Evolutionary conservation across 345 rosid species (phyloP), one percentile per base, ranked within the genome.

Genomic region (Camelina neglecta): DNA sequence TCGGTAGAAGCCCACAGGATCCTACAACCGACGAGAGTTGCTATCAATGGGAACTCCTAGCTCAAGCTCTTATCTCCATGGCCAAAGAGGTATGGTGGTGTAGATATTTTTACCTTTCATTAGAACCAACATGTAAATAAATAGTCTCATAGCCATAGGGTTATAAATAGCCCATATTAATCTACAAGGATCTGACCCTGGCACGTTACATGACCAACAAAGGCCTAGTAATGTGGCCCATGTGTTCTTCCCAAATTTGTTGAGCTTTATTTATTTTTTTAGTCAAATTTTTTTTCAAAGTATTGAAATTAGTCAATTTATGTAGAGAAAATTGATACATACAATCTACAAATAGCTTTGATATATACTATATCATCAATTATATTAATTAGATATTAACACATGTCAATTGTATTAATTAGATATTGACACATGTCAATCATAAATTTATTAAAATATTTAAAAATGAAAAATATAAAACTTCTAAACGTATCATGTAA

Each of bases 21-120:
- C 89, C 95, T 58, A 70, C 88, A 24, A 71, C 87, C 0, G 87
- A 85, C 18, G 90, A 82, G 8, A 71, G 88, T 62, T 83, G 89
- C 84, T 78, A 73, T 47, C 92, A 84, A 0, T 89, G 89, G 90
- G 96, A 89, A 75, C 86, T 90, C 49, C 61, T 93, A 71, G 88
- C 92, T 15, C 77, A 83, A 42, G 93, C 90, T 20, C 84, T 93
- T 6, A 85, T 80, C 85, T 71, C 73, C 70, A 67, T 90, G 85
- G 98, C 72, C 71, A 63, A 63, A 7, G 86, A 93, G 93, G 97
- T 90, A 66, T 8, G 2, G 45, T 21, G 10, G 18, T 48, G 44
- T 61, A 35, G 31, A 42, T 48, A 60, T 77, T 64, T 53, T 65
- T 39, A 56, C 72, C 26, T 65, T 58, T 29, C 3, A 26, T 3